Evolutionary conservation across 2,329 filamentous ascomycete genomes (phyloP).

Genomic region (Nothomitra cinnamomea): DNA sequence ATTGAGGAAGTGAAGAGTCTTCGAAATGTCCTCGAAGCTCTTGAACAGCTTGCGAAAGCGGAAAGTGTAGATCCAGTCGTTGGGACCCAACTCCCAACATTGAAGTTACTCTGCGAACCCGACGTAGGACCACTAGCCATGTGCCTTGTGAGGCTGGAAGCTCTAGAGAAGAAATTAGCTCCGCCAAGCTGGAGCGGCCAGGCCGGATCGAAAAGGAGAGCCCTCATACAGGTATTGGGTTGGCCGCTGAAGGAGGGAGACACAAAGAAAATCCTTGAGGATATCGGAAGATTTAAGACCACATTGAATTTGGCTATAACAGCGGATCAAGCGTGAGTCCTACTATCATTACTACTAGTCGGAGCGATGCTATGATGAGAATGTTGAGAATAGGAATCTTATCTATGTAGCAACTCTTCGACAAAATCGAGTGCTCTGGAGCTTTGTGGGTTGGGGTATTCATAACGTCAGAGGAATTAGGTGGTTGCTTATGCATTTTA

Average conservation of each 20-base stretch:
- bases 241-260: not conserved
- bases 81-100: not conserved
- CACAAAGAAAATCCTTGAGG: not conserved
- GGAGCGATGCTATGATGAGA: not conserved
- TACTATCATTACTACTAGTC: not conserved
- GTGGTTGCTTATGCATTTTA: not conserved
- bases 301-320: slow-evolving; percentile 1
- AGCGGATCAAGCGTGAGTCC: not conserved
- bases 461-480: not conserved
- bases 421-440: not conserved
- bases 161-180: not conserved
- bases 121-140: not conserved
- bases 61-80: not conserved
- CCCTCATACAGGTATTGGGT: not conserved
- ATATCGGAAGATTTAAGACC: not conserved
- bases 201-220: not conserved
- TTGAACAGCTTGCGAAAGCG: not conserved
- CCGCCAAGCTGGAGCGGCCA: not conserved
- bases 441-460: not conserved
- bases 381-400: too few relatives aligned
- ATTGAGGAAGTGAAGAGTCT: not conserved
- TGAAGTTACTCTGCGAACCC: not conserved
- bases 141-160: not conserved
- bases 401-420: too few relatives aligned
- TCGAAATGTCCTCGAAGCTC: not conserved